Evolutionary conservation across 129 eudicot species (phyloP).

Genomic region (Saposhnikovia divaricata): DNA sequence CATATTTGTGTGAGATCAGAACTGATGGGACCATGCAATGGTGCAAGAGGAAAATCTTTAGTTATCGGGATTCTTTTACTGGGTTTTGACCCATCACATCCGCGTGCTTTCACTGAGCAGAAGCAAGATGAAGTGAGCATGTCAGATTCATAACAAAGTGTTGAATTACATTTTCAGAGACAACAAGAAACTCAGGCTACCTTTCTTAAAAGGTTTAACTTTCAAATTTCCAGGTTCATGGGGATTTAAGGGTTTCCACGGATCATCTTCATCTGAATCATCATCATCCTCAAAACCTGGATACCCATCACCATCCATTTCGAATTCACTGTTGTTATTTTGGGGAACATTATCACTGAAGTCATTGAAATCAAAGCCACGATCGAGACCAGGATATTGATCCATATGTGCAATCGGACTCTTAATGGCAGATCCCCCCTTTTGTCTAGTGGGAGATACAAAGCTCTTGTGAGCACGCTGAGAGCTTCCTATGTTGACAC

Average conservation of each 20-base stretch:
- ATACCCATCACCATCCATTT: conserved; percentile 50
- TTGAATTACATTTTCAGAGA: conserved; percentile 5
- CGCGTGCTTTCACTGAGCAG: conserved; percentile 52
- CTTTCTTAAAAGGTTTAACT: conserved; percentile 74
- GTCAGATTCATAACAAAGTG: neutral
- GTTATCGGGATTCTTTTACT: conserved; percentile 27
- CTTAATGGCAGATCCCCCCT: conserved; percentile 53
- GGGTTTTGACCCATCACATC: conserved; percentile 26
- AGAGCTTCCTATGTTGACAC: conserved; percentile 43
- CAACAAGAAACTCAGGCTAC: conserved; percentile 24
- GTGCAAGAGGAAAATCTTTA: conserved; percentile 76
- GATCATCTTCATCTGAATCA: conserved; percentile 60
- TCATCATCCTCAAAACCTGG: conserved; percentile 39
- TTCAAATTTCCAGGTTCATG: conserved; percentile 86
- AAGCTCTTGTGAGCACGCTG: conserved; percentile 44
- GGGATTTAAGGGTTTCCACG: conserved; percentile 93
- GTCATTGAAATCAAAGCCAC: conserved; percentile 26
- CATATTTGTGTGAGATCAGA: conserved; percentile 55
- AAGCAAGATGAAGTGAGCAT: conserved; percentile 10
- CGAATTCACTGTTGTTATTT: conserved; percentile 31
- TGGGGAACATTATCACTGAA: conserved; percentile 22
- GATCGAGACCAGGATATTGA: conserved; percentile 30
- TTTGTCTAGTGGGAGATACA: conserved; percentile 49
- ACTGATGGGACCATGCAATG: conserved; percentile 60
- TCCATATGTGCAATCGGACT: conserved; percentile 25